Base-by-base conservation (phyloP, 495 filamentous ascomycete genomes). In the Podospora comata region DNA sequence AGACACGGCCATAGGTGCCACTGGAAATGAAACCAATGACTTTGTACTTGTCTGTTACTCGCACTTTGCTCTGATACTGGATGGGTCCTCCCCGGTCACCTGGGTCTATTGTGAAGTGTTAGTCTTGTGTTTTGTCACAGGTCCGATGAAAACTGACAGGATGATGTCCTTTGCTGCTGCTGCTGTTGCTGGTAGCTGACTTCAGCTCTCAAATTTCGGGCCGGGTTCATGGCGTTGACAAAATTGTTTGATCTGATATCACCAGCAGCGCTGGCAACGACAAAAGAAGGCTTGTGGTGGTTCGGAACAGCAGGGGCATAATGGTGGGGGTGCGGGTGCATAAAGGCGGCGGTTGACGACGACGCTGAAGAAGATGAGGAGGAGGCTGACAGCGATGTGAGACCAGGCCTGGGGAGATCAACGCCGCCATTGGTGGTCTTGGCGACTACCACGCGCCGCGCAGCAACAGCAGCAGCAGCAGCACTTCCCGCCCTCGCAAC, bases 21-120 rank as follows among this genome's bases (percentile, higher is more conserved):
- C 92, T 96, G 74, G 91, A 95, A 74, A 98, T 99, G 85, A 99
- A 99, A 32, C 95, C 95, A 62, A 99, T 87, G 72, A 99, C 92
- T 67, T 94, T 91, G 82, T 99, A 99, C 68, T 88, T 88, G 76
- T 98, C 94, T 55, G 88, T 89, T 27, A 99, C 91, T 55, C 91
- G 86, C 62, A 97, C 92, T 77, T 97, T 96, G 76, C 89, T 93
- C 74, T 89, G 89, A 76, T 96, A 97, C 11, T 79, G 79, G 58
- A 79, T 76, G 53, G 77, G 80, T n/a, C 79, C 79, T 62, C 72
- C 76, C 60, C 80, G 76, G 70, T 85, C 84, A 63, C 72, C 74
- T 28, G 83, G 78, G 75, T 86, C 84, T 84, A 67, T 44, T 64
- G 65, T 60, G 30, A 28, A 3, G 32, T 18, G 69, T 77, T 74